Conservation (phyloP, 768 basidiomycete genomes). For the Termitomyces sp. region DNA sequence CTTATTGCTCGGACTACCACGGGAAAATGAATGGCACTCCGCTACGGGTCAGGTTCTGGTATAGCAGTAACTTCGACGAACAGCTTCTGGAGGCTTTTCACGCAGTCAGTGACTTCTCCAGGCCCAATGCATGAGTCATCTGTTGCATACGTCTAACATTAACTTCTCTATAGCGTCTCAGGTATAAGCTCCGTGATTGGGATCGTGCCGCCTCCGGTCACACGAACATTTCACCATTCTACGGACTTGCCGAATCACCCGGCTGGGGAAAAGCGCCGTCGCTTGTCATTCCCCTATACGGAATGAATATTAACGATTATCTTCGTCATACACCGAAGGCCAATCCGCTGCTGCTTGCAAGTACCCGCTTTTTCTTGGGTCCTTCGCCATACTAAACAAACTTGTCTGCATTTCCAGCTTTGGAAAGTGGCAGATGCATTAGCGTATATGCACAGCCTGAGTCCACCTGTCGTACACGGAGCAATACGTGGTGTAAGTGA, state of each 20-base stretch:
- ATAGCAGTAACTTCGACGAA: not conserved
- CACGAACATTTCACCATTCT: constrained; percentile 12
- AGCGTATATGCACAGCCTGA: constrained; percentile 17
- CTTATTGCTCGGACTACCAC: constrained; percentile 6
- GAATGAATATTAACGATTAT: constrained; percentile 12
- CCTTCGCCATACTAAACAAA: not conserved
- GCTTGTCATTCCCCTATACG: constrained; percentile 9
- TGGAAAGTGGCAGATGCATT: constrained; percentile 18
- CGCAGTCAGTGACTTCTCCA: constrained; percentile 1
- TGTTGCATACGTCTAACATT: not conserved
- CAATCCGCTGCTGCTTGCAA: constrained; percentile 7
- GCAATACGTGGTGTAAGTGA: constrained; percentile 21
- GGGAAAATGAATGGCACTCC: not conserved
- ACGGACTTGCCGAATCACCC: constrained; percentile 9
- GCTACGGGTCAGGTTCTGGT: constrained; percentile 13
- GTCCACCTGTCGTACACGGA: constrained; percentile 21
- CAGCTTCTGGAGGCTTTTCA: not conserved
- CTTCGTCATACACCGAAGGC: constrained; percentile 3
- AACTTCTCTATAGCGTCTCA: constrained; percentile 3
- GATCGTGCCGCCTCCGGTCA: constrained; percentile 8
- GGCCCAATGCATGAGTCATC: not conserved
- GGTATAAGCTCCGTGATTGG: constrained; percentile 13
- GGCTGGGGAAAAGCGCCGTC: constrained; percentile 7
- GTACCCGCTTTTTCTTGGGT: not conserved
- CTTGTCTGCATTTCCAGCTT: constrained; percentile 6